Evolutionary conservation across 2,329 filamentous ascomycete genomes (phyloP).

Genomic region (Beauveria sp.): DNA sequence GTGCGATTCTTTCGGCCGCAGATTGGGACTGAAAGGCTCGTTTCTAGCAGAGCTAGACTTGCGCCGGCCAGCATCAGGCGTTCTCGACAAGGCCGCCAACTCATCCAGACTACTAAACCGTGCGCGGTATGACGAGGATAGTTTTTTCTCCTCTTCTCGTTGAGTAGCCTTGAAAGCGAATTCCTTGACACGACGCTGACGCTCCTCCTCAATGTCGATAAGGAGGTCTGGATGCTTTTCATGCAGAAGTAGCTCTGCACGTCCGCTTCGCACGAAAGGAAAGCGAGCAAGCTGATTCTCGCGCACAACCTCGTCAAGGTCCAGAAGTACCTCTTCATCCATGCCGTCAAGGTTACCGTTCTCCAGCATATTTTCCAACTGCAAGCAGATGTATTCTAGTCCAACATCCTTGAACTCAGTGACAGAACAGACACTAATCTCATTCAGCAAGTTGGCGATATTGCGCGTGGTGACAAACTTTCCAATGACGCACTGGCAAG

Average conservation of each 20-base stretch:
- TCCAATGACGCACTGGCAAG: conserved; percentile 80
- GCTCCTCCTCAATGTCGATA: conserved; percentile 60
- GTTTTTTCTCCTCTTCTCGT: conserved; percentile 57
- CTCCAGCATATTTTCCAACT: conserved; percentile 86
- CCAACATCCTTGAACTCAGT: conserved; percentile 81
- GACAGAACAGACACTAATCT: conserved; percentile 75
- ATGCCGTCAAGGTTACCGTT: conserved; percentile 81
- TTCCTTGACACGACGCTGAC: conserved; percentile 63
- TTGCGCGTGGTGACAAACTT: conserved; percentile 81
- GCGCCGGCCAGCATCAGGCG: conserved; percentile 37
- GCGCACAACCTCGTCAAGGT: conserved; percentile 73
- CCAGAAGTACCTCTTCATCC: conserved; percentile 71
- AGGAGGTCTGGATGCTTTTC: conserved; percentile 57
- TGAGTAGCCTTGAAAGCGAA: conserved; percentile 61
- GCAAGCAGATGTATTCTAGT: conserved; percentile 84
- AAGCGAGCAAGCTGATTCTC: conserved; percentile 73
- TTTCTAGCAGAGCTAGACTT: conserved; percentile 42
- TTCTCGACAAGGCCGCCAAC: conserved; percentile 30
- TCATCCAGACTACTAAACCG: conserved; percentile 62
- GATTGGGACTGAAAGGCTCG: conserved; percentile 55
- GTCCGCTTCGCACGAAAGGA: conserved; percentile 69
- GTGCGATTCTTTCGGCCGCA: conserved; percentile 61
- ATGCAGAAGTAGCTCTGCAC: conserved; percentile 58
- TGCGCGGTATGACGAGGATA: conserved; percentile 52
- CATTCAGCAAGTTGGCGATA: conserved; percentile 76